Evolutionary conservation across 2,329 filamentous ascomycete genomes (phyloP).

Genomic region (Colletotrichum siamense): DNA sequence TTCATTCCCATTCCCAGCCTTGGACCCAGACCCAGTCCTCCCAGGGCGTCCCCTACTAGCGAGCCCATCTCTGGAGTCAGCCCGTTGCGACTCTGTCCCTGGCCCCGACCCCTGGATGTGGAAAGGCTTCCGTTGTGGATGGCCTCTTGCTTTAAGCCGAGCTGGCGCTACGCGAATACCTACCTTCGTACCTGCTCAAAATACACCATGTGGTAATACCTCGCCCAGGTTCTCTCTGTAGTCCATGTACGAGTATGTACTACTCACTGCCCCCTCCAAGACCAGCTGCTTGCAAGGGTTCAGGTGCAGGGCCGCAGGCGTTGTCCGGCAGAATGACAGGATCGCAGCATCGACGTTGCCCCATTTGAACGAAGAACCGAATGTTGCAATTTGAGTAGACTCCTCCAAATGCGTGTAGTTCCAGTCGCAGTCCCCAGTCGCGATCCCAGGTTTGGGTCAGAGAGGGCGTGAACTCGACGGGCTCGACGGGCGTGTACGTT

Average conservation of each 20-base stretch:
- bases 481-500: background rate
- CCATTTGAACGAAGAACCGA: constrained; percentile 17
- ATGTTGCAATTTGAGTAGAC: constrained; percentile 20
- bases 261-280: background rate
- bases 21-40: background rate
- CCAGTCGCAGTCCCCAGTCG: background rate
- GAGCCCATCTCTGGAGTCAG: constrained; percentile 20
- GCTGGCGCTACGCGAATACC: background rate
- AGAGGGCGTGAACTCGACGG: background rate
- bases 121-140: constrained; percentile 21
- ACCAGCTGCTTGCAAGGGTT: constrained; percentile 7
- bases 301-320: background rate
- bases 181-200: background rate
- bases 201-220: background rate
- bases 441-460: background rate
- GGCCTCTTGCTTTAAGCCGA: constrained; percentile 16
- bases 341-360: constrained; percentile 15
- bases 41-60: constrained; percentile 15
- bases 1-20: background rate
- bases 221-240: background rate
- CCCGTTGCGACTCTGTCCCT: constrained; percentile 21
- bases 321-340: constrained; percentile 16
- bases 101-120: constrained; percentile 14
- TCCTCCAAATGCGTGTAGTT: constrained; percentile 2
- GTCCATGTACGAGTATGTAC: background rate